A percentile compares a stretch with the other conserved stretches of the same genome.
These are phyloP conservation scores for Neodidymelliopsis sp. DNA, from an alignment of 2,329 filamentous ascomycete genomes.

Conservation along the genomic window DNA sequence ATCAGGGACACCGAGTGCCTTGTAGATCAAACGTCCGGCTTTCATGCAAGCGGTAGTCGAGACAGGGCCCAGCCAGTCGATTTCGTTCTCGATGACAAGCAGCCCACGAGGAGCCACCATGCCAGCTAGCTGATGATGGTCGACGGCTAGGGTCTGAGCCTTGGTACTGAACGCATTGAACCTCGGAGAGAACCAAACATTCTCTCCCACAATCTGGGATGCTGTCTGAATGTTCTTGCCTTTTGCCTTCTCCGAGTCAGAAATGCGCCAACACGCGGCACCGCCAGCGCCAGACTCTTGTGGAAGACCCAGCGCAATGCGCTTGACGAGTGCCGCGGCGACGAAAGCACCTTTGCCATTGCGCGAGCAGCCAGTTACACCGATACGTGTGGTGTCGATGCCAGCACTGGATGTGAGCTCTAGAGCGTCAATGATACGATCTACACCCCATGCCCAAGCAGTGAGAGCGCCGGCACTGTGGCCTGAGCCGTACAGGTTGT, in stretches of 20 bases:
- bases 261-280: slow-evolving; percentile 66
- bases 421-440: slow-evolving; percentile 66
- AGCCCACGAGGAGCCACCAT: slow-evolving; percentile 65
- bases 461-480: slow-evolving; percentile 66
- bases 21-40: slow-evolving; percentile 62
- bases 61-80: slow-evolving; percentile 66
- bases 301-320: slow-evolving; percentile 67
- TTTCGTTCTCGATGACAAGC: slow-evolving; percentile 64
- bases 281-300: slow-evolving; percentile 70
- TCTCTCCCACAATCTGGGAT: slow-evolving; percentile 65
- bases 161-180: slow-evolving; percentile 62
- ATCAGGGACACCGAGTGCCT: slow-evolving; percentile 60
- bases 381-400: slow-evolving; percentile 56
- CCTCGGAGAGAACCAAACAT: slow-evolving; percentile 67
- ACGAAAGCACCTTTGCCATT: slow-evolving; percentile 71
- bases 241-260: slow-evolving; percentile 54
- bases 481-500: slow-evolving; percentile 63
- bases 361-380: slow-evolving; percentile 69
- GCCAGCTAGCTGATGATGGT: slow-evolving; percentile 66
- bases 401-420: slow-evolving; percentile 55
- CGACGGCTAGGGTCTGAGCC: slow-evolving; percentile 59
- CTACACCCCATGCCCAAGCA: slow-evolving; percentile 70
- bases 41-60: slow-evolving; percentile 66
- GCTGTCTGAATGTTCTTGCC: slow-evolving; percentile 69
- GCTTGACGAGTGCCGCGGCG: slow-evolving; percentile 65